A percentile compares a stretch with the other conserved stretches of the same genome.
phyloP scores from a whole-genome alignment of 1,139 yeast genomes.

The Sugiyamaella japonica region DNA sequence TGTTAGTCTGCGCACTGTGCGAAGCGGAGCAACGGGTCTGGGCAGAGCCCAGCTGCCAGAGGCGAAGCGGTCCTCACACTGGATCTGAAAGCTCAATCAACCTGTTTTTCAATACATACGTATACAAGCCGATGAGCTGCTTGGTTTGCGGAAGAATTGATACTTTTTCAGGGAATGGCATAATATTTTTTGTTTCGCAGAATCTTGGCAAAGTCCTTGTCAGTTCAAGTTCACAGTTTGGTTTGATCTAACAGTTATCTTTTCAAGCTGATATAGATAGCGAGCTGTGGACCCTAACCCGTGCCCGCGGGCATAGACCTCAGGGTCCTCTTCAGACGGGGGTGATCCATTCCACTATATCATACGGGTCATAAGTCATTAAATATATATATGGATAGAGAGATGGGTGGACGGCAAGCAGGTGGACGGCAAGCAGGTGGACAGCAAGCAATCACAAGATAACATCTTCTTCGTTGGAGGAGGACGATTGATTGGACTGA shows the following conservation, averaged over 20 bases:
- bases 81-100: not conserved
- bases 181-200: slow-evolving; percentile 12
- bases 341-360: no score
- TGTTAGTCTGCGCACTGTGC: not conserved
- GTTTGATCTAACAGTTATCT: not conserved
- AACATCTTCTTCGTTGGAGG: slow-evolving; percentile 10
- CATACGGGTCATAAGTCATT: slow-evolving; percentile 6
- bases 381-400: slow-evolving; percentile 1
- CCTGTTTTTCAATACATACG: slow-evolving; percentile 42
- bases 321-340: no score
- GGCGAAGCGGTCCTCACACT: not conserved
- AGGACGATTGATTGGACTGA: slow-evolving; percentile 4
- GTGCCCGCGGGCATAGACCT: not conserved
- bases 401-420: not conserved
- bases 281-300: not conserved
- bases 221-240: no score
- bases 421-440: no score
- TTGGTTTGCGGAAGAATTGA: slow-evolving; percentile 80
- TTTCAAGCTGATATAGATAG: not conserved
- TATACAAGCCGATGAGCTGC: slow-evolving; percentile 82
- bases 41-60: no score
- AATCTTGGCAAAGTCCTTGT: not conserved
- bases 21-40: no score
- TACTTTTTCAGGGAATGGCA: slow-evolving; percentile 43
- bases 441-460: not conserved